Percentiles rank a stretch among this genome's conserved stretches.
phyloP scores from a whole-genome alignment of 2,329 filamentous ascomycete genomes.

The Venturia asperata region DNA sequence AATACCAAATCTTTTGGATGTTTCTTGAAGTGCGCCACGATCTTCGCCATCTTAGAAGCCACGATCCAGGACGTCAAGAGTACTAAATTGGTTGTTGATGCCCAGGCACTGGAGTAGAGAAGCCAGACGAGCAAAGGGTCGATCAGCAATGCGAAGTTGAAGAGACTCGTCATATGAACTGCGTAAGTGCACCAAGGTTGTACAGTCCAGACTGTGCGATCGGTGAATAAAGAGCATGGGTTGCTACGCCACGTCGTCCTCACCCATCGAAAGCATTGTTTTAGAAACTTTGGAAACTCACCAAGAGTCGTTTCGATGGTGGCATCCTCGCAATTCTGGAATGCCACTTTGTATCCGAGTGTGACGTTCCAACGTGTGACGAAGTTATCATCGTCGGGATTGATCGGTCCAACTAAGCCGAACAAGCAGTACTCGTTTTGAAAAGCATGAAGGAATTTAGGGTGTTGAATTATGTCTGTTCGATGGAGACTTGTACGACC shows the following conservation, averaged over 20 bases:
- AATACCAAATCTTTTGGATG: slow-evolving; percentile 47
- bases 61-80: slow-evolving; percentile 40
- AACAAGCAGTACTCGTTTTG: slow-evolving; percentile 18
- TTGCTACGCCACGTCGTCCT: slow-evolving; percentile 45
- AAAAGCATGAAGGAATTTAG: slow-evolving; percentile 23
- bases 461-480: slow-evolving; percentile 24
- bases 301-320: slow-evolving; percentile 44
- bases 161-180: slow-evolving; percentile 48
- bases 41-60: slow-evolving; percentile 51
- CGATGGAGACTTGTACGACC: slow-evolving; percentile 28
- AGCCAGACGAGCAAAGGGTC: slow-evolving; percentile 40
- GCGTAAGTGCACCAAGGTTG: slow-evolving; percentile 50
- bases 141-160: slow-evolving; percentile 51
- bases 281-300: slow-evolving; percentile 41
- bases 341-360: slow-evolving; percentile 42
- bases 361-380: slow-evolving; percentile 46
- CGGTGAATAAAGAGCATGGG: slow-evolving; percentile 26
- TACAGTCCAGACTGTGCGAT: slow-evolving; percentile 34
- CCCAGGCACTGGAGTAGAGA: slow-evolving; percentile 23
- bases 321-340: slow-evolving; percentile 46
- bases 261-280: slow-evolving; percentile 47
- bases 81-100: background rate
- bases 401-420: slow-evolving; percentile 21
- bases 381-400: slow-evolving; percentile 36
- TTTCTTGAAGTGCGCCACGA: slow-evolving; percentile 45